Percentiles rank a stretch among this genome's conserved stretches.
Evolutionary conservation across 768 basidiomycete species (phyloP).

Genomic region (Russula sp.): DNA sequence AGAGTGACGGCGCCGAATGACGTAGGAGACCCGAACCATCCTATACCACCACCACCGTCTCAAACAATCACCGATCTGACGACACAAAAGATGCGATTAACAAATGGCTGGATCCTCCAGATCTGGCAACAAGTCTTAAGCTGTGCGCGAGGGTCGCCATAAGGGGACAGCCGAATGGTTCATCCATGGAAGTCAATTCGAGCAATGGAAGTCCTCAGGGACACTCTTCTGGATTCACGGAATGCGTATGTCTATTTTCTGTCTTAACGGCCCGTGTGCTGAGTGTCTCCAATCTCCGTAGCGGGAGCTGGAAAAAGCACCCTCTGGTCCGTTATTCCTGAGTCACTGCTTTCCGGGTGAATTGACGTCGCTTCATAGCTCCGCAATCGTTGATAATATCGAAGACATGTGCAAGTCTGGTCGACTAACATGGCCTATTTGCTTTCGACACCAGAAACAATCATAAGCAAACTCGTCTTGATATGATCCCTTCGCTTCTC

Average conservation of each 20-base stretch:
- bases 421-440: conserved; percentile 9
- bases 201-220: conserved; percentile 2
- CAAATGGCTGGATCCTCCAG: conserved; percentile 7
- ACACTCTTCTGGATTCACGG: conserved; percentile 9
- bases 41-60: background rate
- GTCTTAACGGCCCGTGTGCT: background rate
- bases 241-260: background rate
- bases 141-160: background rate
- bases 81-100: background rate
- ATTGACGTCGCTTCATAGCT: background rate
- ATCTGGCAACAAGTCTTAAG: background rate
- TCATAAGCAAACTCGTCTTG: background rate
- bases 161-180: conserved; percentile 1
- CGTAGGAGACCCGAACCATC: background rate
- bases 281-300: background rate
- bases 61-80: background rate
- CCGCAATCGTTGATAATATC: conserved; percentile 5
- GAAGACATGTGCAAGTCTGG: background rate
- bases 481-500: conserved; percentile 4
- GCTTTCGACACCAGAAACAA: background rate
- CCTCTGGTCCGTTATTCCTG: conserved; percentile 2
- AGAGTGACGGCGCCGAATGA: no score
- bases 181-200: background rate
- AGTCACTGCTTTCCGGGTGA: background rate
- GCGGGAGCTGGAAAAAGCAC: conserved; percentile 12